These are phyloP conservation scores for Lycium ferocissimum DNA, from an alignment of 257 asterid genomes.

Conservation along the genomic window DNA sequence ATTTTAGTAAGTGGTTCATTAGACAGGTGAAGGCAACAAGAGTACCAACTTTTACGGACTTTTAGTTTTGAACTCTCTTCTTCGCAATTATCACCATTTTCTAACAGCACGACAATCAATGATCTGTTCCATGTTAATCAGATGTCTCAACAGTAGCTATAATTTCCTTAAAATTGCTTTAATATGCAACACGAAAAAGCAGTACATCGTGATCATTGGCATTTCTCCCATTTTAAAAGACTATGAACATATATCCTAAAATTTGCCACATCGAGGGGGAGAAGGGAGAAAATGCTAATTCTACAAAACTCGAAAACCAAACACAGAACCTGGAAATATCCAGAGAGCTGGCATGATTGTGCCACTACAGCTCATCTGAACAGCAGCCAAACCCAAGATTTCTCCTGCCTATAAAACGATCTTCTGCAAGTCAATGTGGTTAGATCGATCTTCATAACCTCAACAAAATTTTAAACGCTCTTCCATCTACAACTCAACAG, in stretches of 20 bases:
- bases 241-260: neutral
- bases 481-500: neutral
- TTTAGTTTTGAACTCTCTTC: too few species aligned
- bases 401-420: neutral
- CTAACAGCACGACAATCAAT: too few species aligned
- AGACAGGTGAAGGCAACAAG: neutral
- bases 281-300: neutral
- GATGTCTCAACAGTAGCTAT: too few species aligned
- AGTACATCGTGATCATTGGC: neutral
- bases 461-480: neutral
- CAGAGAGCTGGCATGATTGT: neutral
- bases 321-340: neutral
- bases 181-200: neutral
- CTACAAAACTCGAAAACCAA: neutral
- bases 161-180: neutral
- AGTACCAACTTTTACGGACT: neutral
- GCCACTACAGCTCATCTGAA: neutral
- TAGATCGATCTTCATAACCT: neutral
- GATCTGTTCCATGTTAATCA: too few species aligned
- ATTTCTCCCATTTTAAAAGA: neutral
- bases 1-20: too few species aligned
- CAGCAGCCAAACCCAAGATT: neutral
- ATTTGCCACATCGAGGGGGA: neutral
- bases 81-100: too few species aligned
- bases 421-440: neutral